These are phyloP conservation scores for Saccharomycopsis sp. DNA, from an alignment of 805 yeast species.

Conservation along the genomic window DNA sequence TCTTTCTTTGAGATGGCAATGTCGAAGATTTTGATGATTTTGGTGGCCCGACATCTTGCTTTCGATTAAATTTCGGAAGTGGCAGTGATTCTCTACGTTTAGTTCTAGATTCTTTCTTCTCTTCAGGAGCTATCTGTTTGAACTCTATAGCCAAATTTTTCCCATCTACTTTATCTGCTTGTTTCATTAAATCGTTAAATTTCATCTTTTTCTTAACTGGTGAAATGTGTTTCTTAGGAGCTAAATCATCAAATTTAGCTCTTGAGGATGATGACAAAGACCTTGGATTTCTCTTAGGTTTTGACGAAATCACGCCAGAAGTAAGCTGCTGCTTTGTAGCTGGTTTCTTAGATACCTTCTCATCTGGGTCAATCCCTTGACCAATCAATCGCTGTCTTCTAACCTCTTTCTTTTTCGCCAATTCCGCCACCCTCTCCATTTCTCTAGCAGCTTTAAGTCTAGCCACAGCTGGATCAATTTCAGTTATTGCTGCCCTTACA, in stretches of 20 bases:
- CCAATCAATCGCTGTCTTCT: conserved; percentile 6
- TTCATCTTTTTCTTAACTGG: conserved; percentile 40
- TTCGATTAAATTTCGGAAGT: too few species aligned
- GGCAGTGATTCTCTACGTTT: neutral
- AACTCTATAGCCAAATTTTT: conserved; percentile 36
- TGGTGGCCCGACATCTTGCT: too few species aligned
- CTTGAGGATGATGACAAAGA: neutral
- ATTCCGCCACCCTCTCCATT: conserved; percentile 39
- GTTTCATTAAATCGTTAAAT: conserved; percentile 62
- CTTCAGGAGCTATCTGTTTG: conserved; percentile 24
- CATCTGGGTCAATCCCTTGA: conserved; percentile 15
- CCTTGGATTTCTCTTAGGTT: neutral
- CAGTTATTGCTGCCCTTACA: too few species aligned
- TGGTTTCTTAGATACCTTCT: neutral
- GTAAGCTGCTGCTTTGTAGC: conserved; percentile 21
- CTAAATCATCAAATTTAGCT: neutral
- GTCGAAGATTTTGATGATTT: too few species aligned
- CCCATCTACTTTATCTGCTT: conserved; percentile 55
- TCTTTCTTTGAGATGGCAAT: neutral
- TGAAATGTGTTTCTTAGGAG: too few species aligned
- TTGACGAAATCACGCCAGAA: too few species aligned
- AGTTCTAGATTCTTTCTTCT: neutral
- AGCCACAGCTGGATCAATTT: conserved; percentile 64
- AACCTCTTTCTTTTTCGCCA: conserved; percentile 3
- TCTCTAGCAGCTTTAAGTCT: conserved; percentile 60